Conservation (phyloP, 2,329 filamentous ascomycete species). For the Eutypa lata region DNA sequence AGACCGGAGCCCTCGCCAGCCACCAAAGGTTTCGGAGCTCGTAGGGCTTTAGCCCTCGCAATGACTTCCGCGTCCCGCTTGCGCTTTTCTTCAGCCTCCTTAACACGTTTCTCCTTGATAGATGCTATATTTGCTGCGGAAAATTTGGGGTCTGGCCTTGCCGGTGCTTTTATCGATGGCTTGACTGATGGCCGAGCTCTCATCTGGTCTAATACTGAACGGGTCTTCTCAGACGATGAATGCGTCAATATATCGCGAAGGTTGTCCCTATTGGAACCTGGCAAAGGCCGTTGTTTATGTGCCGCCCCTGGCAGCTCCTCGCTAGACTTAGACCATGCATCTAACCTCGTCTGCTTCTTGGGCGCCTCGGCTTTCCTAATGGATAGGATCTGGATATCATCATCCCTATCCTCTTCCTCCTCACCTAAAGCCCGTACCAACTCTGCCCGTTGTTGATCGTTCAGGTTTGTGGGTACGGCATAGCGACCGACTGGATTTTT, state of each 20-base stretch:
- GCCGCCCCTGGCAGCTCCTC: conserved; percentile 27
- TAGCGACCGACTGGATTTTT: conserved; percentile 54
- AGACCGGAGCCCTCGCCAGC: conserved; percentile 76
- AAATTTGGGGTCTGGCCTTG: conserved; percentile 30
- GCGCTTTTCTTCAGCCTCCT: conserved; percentile 71
- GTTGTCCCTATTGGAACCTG: conserved; percentile 43
- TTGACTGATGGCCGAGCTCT: conserved; percentile 31
- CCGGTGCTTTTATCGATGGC: conserved; percentile 1
- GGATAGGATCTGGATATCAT: conserved; percentile 47
- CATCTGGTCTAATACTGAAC: conserved; percentile 44
- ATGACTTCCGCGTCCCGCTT: conserved; percentile 70
- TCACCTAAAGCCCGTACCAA: conserved; percentile 63
- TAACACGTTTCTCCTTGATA: conserved; percentile 72
- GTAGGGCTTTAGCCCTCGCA: conserved; percentile 63
- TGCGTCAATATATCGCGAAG: conserved; percentile 43
- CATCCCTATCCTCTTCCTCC: conserved; percentile 47
- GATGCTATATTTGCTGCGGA: conserved; percentile 41
- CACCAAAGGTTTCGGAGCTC: conserved; percentile 51
- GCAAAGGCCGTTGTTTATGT: conserved; percentile 12
- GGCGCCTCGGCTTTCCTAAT: conserved; percentile 32
- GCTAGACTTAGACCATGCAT: conserved; percentile 58
- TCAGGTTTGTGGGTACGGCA: conserved; percentile 73
- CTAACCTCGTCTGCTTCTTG: conserved; percentile 59
- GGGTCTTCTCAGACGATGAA: conserved; percentile 41
- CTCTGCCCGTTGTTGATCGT: conserved; percentile 79